Percentiles rank a stretch among this genome's conserved stretches.
These are phyloP conservation scores for Trichoderma cornu-damae DNA, from an alignment of 2,329 filamentous ascomycete genomes.

Conservation along the genomic window DNA sequence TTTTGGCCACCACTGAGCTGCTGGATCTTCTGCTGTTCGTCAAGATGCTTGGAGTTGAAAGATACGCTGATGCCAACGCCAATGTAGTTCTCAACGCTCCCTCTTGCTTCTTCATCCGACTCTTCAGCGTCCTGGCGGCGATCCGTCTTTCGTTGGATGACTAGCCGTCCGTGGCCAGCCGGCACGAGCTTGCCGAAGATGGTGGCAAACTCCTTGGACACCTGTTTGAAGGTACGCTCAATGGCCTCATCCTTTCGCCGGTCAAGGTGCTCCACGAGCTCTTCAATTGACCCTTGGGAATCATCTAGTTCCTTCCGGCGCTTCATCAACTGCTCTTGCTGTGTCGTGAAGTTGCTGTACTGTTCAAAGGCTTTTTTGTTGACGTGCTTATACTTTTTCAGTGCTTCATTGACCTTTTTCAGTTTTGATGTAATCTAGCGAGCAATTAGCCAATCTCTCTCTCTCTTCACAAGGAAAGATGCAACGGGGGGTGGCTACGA, in stretches of 20 bases:
- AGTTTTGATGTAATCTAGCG: constrained; percentile 58
- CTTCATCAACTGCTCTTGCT: constrained; percentile 80
- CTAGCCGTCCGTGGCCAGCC: constrained; percentile 80
- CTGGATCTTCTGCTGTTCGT: constrained; percentile 96
- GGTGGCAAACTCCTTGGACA: constrained; percentile 84
- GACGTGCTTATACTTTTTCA: constrained; percentile 96
- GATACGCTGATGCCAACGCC: constrained; percentile 96
- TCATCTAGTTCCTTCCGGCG: constrained; percentile 82
- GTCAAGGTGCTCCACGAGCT: constrained; percentile 87
- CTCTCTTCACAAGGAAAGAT: too few relatives aligned
- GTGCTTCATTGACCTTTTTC: constrained; percentile 83
- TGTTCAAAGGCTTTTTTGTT: constrained; percentile 99
- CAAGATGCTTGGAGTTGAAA: constrained; percentile 92
- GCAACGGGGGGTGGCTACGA: neutral
- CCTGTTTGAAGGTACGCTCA: constrained; percentile 96
- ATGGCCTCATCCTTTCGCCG: constrained; percentile 97
- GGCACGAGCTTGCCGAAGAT: constrained; percentile 96
- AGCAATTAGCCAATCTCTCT: constrained; percentile 17
- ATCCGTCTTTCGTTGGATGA: constrained; percentile 89
- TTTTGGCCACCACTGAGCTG: constrained; percentile 97
- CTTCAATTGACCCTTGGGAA: constrained; percentile 81
- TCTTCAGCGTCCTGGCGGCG: constrained; percentile 55
- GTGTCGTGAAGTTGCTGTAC: constrained; percentile 93
- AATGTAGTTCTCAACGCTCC: constrained; percentile 86
- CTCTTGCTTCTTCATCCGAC: constrained; percentile 63